Base-by-base conservation (phyloP, 768 basidiomycete genomes). In the Suillus variegatus region DNA sequence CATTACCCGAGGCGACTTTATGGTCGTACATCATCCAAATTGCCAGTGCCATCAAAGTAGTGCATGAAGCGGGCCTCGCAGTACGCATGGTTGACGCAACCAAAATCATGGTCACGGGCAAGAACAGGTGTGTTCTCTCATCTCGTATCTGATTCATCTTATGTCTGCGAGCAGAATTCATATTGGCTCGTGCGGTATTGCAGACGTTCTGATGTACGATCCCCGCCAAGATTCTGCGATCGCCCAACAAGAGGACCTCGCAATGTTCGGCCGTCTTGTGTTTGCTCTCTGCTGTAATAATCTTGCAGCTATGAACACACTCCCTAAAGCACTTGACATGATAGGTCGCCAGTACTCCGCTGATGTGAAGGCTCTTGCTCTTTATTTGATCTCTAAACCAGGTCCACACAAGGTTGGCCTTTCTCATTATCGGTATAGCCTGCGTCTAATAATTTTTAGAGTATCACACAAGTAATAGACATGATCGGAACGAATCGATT, bases 21-120 rank as follows among this genome's bases (percentile, higher is more conserved):
- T 99, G 97, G 97, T 90, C 91, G 4, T 98, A 95, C 72, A 87
- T 97, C 57, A 85, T 94, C 25, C 97, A 99, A 75, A 87, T 98
- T 64, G 89, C 91, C 6, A 89, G 85, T 66, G 96, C 93, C 1
- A 87, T 99, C 76, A 94, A 91, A 77, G 86, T 85, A 54, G 89
- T 92, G 0, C 97, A 99, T 73, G 89, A 90, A 60, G 84, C 84
- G 3, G 92, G 93, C 0, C 79, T 93, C 60, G 92, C 95, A 0
- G 84, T 94, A 47, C 83, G 95, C 47, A 88, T 89, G 77, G 78
- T 99, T 25, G 97, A 99, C 67, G 84, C 88, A 10, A 91, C 89
- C 28, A 97, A 97, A 79, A 85, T 99, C 51, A 72, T 99, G 60
- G 77, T 97, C 38, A 96, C 94, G 1, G 91, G 94, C 20, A 89